phyloP scores from a whole-genome alignment of 306 rosid species.

The Corylus heterophylla region DNA sequence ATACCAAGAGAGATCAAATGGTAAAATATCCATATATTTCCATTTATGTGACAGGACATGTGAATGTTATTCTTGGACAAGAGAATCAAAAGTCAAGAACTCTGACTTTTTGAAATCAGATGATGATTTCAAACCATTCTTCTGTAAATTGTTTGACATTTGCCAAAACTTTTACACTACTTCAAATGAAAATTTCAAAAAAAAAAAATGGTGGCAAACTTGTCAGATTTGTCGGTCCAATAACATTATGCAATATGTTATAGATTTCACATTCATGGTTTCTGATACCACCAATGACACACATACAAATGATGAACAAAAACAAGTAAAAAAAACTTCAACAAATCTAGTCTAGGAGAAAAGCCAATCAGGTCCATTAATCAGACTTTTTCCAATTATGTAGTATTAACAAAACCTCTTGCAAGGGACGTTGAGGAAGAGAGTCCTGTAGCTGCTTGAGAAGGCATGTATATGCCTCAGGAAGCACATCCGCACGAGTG shows the following conservation, averaged over 20 bases:
- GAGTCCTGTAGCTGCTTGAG: constrained; percentile 94
- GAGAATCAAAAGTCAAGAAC: constrained; percentile 18
- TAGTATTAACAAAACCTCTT: constrained; percentile 57
- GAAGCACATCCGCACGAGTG: constrained; percentile 98
- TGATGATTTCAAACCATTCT: constrained; percentile 7
- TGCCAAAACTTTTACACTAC: not conserved
- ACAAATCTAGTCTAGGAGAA: not conserved
- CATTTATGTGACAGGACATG: constrained; percentile 20
- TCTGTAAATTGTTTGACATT: not conserved
- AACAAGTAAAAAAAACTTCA: not conserved
- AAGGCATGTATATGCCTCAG: constrained; percentile 70
- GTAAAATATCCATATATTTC: not conserved
- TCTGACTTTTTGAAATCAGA: constrained; percentile 9
- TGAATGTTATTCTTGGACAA: constrained; percentile 1
- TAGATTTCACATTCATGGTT: not conserved
- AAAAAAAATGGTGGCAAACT: not conserved
- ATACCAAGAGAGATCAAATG: not conserved
- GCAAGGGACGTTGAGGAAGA: constrained; percentile 92
- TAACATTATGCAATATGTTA: not conserved
- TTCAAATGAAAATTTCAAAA: not conserved
- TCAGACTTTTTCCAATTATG: not conserved
- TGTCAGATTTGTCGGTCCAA: not conserved
- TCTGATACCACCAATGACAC: not conserved
- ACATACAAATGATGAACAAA: not conserved
- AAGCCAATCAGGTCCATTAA: not conserved